Evolutionary conservation across 2,329 filamentous ascomycete species (phyloP), one percentile per base, ranked within the genome.

Genomic region (Colletotrichum liaoningense): DNA sequence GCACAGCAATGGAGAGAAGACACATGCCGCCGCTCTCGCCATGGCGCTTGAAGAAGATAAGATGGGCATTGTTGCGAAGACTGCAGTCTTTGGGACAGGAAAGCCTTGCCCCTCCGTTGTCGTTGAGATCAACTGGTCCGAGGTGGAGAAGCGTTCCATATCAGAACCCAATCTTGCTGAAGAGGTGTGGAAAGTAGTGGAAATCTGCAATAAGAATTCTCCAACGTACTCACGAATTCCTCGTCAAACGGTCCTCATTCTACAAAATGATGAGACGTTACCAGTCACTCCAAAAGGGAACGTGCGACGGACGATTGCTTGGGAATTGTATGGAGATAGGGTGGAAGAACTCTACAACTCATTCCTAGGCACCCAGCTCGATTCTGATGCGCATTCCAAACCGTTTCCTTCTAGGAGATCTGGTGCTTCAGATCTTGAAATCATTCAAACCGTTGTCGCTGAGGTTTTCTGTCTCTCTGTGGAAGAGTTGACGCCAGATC

Each of bases 261-360:
- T 72, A 0, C 28, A 11, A 0, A 30, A 24, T 16, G 52, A 38
- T 0, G 52, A 69, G 52, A 59, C 19, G 6, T 35, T 72, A 6
- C 69, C 65, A 6, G 65, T 72, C 38, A 72, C 69, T 2, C 69
- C 69, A 0, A 72, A 72, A 46, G 69, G 69, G 1, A 72, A 72
- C 11, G 69, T 72, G 26, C 28, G 69, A n/a, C 24, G 69, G 19
- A 69, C 52, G 1, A 22, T 28, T 19, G 69, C 69, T 1, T 72
- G 69, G 69, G 58, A 46, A 16, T 16, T 38, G 2, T 69, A 57
- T 9, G 65, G 69, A 1, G 28, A 28, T 3, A 46, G 38, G 3
- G 65, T 72, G 3, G 69, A 72, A 7, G 30, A 26, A 1, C 4
- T 72, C 9, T 72, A 72, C 58, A 42, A 5, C 28, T 26, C 30